These are phyloP conservation scores for Globisporangium perplexum DNA, from an alignment of 352 stramenopile genomes.

Conservation along the genomic window DNA sequence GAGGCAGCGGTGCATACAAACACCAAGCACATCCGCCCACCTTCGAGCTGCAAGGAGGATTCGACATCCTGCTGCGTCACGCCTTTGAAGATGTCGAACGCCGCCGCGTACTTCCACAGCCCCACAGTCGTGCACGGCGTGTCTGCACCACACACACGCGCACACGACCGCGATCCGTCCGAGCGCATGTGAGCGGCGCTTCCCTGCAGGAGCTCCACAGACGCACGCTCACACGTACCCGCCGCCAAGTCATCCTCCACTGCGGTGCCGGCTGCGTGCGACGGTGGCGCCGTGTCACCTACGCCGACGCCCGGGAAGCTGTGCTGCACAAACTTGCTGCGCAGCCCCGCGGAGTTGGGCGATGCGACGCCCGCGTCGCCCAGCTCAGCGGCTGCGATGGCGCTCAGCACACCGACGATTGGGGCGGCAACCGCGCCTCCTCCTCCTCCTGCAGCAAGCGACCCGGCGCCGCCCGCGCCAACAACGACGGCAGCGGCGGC, in stretches of 20 bases:
- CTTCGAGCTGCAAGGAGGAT: conserved; percentile 49
- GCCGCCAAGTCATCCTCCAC: conserved; percentile 68
- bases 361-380: conserved; percentile 1
- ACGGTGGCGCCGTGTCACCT: conserved; percentile 17
- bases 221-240: conserved; percentile 19
- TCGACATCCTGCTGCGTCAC: conserved; percentile 59
- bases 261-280: conserved; percentile 21
- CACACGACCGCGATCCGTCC: neutral
- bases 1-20: neutral
- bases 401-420: neutral
- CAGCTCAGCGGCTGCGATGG: conserved; percentile 14
- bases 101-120: conserved; percentile 60
- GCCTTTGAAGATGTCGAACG: conserved; percentile 58
- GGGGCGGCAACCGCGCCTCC: neutral
- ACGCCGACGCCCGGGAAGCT: conserved; percentile 10
- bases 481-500: no score
- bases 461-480: neutral
- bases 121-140: conserved; percentile 57
- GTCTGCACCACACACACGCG: conserved; percentile 23
- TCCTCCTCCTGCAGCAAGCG: no score
- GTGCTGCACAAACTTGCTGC: conserved; percentile 17
- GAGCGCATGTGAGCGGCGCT: neutral
- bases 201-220: no score
- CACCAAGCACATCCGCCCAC: conserved; percentile 6
- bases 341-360: conserved; percentile 12